Evolutionary conservation across 1,284 basidiomycete genomes (phyloP), one percentile per base, ranked within the genome.

Genomic region (Cutaneotrichosporon daszewskae): DNA sequence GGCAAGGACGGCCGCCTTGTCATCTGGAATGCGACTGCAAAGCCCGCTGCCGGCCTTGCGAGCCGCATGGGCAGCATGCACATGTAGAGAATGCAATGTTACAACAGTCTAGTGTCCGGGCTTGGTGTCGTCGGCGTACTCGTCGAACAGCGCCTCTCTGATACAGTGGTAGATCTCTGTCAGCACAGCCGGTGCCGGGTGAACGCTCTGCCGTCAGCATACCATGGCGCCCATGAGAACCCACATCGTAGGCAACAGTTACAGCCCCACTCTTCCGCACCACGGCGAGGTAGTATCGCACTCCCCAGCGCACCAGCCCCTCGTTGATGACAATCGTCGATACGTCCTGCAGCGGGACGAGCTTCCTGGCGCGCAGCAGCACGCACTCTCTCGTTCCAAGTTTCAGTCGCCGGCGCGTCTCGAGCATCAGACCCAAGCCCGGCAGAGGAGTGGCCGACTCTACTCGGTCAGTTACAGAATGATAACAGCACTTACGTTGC

Each of bases 1-100:
- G 95, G 91, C 9, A 87, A 92, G 22, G 95, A 98, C 72, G 95
- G 95, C 5, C 84, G 84, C 59, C 73, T 99, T 48, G 90, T 94
- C 20, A 77, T 98, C 45, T 99, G 95, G 89, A 77, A 83, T 50
- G 80, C 82, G 14, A 50, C 54, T 1, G 56, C 46, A 20, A 58
- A 58, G 51, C 32, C 31, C 7, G 43, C 38, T 9, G 32, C 38
- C 37, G 57, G 59, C 10, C 43, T 67, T 25, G 40, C 60, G 9
- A 50, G 53, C 12, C 60, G 49, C 50, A 56, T 64, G 56, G 28
- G 26, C 10, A 22, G 22, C n/a, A 32, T 32, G 39, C 31, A 41
- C 24, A 27, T 41, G 24, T 32, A 41, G 31, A 18, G 12, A 14
- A 39, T 39, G 37, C 37, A 32, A 33, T 16, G 18, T 18, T 7